Evolutionary conservation across 441 rosid species (phyloP).

Genomic region (Melastoma candidum): DNA sequence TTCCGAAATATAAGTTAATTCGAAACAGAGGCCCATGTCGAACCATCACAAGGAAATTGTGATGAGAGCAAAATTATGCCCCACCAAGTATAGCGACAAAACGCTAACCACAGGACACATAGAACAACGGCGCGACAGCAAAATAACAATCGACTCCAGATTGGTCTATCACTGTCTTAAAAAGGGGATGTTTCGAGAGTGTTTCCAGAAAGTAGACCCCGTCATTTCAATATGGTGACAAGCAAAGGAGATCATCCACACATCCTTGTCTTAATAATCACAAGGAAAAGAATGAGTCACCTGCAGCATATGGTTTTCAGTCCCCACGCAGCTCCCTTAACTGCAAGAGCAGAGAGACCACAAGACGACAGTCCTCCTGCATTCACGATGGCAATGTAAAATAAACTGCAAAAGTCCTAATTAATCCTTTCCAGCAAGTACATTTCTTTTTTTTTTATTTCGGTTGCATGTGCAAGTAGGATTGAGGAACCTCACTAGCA

Average conservation of each 20-base stretch:
- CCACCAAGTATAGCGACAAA: too few species aligned
- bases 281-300: constrained; percentile 18
- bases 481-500: too few species aligned
- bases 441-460: not conserved
- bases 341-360: constrained; percentile 96
- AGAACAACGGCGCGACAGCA: too few species aligned
- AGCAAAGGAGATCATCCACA: not conserved
- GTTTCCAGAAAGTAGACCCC: too few species aligned
- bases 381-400: not conserved
- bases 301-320: constrained; percentile 94
- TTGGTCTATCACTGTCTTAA: too few species aligned
- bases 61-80: not conserved
- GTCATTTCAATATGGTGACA: too few species aligned
- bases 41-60: not conserved
- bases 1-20: too few species aligned
- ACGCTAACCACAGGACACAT: too few species aligned
- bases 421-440: not conserved
- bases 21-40: too few species aligned
- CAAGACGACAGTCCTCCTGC: constrained; percentile 96
- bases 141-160: too few species aligned
- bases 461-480: not conserved
- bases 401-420: not conserved
- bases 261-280: not conserved
- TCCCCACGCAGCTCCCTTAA: constrained; percentile 99
- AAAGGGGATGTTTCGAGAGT: too few species aligned